Conservation (phyloP, 768 basidiomycete species). For the Dacryopinax primogenitus region DNA sequence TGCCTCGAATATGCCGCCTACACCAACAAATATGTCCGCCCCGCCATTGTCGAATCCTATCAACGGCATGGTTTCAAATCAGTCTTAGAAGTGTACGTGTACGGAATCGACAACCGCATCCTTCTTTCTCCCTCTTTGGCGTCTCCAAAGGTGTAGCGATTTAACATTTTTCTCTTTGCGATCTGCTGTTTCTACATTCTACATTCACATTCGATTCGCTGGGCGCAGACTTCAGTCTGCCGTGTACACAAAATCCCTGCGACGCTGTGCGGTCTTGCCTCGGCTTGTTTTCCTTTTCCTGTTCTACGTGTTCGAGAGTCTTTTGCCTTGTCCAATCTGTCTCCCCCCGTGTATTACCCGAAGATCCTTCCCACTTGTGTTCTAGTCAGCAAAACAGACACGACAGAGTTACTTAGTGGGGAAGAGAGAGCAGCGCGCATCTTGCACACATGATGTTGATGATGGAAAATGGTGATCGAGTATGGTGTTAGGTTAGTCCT, state of each 20-base stretch:
- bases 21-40: neutral
- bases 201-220: neutral
- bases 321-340: neutral
- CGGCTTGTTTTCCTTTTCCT: neutral
- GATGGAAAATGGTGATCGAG: too few species aligned
- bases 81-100: neutral
- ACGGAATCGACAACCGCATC: neutral
- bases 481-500: too few species aligned
- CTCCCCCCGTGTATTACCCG: constrained; percentile 4
- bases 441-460: neutral
- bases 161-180: neutral
- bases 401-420: neutral
- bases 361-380: constrained; percentile 1
- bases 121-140: neutral
- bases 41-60: neutral
- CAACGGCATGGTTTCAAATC: neutral
- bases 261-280: neutral
- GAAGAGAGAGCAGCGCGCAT: neutral
- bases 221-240: neutral
- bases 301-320: neutral
- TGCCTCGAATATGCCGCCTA: neutral
- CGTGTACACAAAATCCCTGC: neutral
- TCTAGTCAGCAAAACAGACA: neutral
- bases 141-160: constrained; percentile 3
- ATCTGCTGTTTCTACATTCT: neutral